Evolutionary conservation across 2,329 filamentous ascomycete genomes (phyloP).

Genomic region (Talaromyces sp.): DNA sequence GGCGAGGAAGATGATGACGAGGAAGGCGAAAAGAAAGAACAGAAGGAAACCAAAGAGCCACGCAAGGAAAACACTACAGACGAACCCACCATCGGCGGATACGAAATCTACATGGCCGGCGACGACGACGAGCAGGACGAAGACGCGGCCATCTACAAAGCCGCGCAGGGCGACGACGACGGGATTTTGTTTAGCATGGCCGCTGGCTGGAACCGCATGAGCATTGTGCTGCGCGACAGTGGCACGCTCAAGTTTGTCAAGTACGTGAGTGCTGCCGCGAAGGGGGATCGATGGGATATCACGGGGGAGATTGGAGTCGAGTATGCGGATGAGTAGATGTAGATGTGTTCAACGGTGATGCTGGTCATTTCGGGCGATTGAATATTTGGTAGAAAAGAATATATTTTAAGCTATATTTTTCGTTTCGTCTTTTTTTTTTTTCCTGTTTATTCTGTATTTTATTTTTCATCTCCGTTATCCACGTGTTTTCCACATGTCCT

Average conservation of each 20-base stretch:
- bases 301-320: conserved; percentile 70
- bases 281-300: conserved; percentile 90
- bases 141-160: conserved; percentile 81
- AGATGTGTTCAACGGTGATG: conserved; percentile 15
- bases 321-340: conserved; percentile 47
- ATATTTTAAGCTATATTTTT: neutral
- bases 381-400: neutral
- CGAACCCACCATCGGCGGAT: conserved; percentile 42
- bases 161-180: conserved; percentile 65
- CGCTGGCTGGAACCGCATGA: conserved; percentile 82
- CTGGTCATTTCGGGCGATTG: neutral
- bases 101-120: conserved; percentile 83
- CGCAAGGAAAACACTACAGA: conserved; percentile 22
- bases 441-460: neutral
- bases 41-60: conserved; percentile 24
- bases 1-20: conserved; percentile 32
- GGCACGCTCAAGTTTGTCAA: conserved; percentile 91
- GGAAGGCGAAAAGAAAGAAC: conserved; percentile 6
- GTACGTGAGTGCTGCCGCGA: conserved; percentile 77
- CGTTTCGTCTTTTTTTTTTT: no score
- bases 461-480: neutral
- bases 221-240: conserved; percentile 79
- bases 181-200: conserved; percentile 64
- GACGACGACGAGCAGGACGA: conserved; percentile 51
- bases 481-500: neutral